phyloP scores from a whole-genome alignment of 2,329 filamentous ascomycete species.

The Aspergillus sergii region DNA sequence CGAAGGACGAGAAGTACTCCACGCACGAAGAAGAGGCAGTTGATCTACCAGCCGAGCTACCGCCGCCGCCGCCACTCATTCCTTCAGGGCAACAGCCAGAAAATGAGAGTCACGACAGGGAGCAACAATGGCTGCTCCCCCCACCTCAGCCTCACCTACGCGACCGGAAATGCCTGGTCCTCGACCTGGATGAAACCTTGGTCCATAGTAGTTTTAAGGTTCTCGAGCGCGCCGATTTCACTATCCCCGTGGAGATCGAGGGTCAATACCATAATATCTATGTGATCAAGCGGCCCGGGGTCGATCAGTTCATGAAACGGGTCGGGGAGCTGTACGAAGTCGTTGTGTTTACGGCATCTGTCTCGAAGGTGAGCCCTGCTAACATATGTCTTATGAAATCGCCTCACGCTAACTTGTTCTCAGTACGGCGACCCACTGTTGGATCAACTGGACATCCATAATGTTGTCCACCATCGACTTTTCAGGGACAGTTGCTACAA shows the following conservation, averaged over 20 bases:
- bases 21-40: conserved; percentile 45
- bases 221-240: conserved; percentile 96
- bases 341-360: conserved; percentile 96
- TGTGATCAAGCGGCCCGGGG: conserved; percentile 97
- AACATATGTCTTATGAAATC: neutral
- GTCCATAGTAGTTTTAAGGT: conserved; percentile 99
- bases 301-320: conserved; percentile 98
- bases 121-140: conserved; percentile 75
- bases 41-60: conserved; percentile 52
- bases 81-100: conserved; percentile 39
- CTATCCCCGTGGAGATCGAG: conserved; percentile 97
- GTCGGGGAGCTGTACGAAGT: conserved; percentile 98
- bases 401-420: conserved; percentile 15
- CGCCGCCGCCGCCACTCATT: conserved; percentile 59
- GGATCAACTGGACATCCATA: conserved; percentile 95
- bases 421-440: conserved; percentile 95
- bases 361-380: conserved; percentile 75
- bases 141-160: conserved; percentile 76
- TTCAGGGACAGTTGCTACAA: conserved; percentile 99
- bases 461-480: conserved; percentile 91
- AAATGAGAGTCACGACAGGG: conserved; percentile 41
- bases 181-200: conserved; percentile 94
- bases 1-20: conserved; percentile 51
- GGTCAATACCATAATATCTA: conserved; percentile 99
- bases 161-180: conserved; percentile 89